These are phyloP conservation scores for Penicillium sp. DNA, from an alignment of 2,329 filamentous ascomycete genomes.

Conservation along the genomic window DNA sequence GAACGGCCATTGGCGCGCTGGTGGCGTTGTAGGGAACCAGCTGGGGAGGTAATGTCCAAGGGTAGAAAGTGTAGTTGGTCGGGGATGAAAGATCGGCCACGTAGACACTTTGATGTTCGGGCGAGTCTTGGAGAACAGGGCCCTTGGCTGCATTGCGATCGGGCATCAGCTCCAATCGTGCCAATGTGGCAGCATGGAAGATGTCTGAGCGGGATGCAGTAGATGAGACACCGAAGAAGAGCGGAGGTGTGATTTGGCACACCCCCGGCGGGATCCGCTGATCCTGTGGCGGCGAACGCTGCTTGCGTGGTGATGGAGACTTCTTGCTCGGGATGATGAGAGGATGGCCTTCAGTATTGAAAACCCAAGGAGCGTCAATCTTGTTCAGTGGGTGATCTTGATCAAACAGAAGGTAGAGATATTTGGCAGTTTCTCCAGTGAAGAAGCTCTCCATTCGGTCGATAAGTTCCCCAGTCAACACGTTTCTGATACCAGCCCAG, in stretches of 20 bases:
- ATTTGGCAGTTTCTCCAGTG: constrained; percentile 93
- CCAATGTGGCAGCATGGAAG: constrained; percentile 85
- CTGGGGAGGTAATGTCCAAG: constrained; percentile 82
- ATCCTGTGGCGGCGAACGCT: constrained; percentile 6
- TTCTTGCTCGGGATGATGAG: constrained; percentile 70
- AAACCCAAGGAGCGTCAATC: constrained; percentile 84
- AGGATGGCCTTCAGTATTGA: constrained; percentile 94
- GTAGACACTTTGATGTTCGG: constrained; percentile 57
- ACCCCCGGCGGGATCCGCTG: constrained; percentile 44
- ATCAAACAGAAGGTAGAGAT: constrained; percentile 89
- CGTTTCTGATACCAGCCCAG: constrained; percentile 87
- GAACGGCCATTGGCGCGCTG: constrained; percentile 71
- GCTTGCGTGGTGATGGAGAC: constrained; percentile 7
- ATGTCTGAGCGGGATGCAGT: constrained; percentile 78
- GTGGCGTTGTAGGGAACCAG: constrained; percentile 75
- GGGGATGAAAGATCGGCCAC: constrained; percentile 58
- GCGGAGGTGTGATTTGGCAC: constrained; percentile 65
- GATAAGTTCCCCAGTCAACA: constrained; percentile 77
- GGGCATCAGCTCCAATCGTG: constrained; percentile 76
- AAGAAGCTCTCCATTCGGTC: constrained; percentile 99
- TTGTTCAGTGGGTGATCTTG: constrained; percentile 82
- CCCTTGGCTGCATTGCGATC: constrained; percentile 58
- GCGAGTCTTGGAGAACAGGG: constrained; percentile 55
- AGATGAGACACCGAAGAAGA: constrained; percentile 71
- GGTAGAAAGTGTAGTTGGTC: constrained; percentile 82